Evolutionary conservation across 2,329 filamentous ascomycete species (phyloP), one percentile per base, ranked within the genome.

Genomic region (Trichoderma pleuroti): DNA sequence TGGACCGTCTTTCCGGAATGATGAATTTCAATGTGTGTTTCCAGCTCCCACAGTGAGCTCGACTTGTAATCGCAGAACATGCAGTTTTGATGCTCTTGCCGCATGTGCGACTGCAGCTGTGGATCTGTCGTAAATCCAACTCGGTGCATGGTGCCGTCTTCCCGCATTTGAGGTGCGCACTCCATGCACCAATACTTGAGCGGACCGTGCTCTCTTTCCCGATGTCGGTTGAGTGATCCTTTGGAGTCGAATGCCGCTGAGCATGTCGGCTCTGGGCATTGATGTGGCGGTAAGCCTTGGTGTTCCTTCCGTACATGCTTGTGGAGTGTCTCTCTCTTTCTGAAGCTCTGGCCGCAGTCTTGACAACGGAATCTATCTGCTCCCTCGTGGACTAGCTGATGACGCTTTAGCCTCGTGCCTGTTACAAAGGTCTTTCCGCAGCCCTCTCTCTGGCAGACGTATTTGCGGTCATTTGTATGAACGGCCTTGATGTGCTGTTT

Each of bases 371-470:
- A 94, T 67, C 91, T 87, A 77, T 96, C 91, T 74, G 91, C 88
- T 67, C 91, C 91, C 65, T 82, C 81, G 79, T 98, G 94, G 2
- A 92, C 89, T n/a, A 90, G 87, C 63, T 91, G 84, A 78, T 98
- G 94, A 46, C 93, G 87, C 71, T 91, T 88, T 21, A 98, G 86
- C 59, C 93, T 86, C 11, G 92, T 93, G 2, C 90, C 90, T 0
- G 93, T 97, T 63, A 93, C 87, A 78, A 98, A 98, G 39, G 87
- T 89, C 83, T 95, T 96, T 64, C 85, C 89, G 78, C 95, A 98
- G 7, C 86, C 90, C 16, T 88, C 85, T 76, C 89, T 89, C n/a
- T 86, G 83, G 81, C 94, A 98, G 30, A 86, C 80, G 78, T 93
- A 91, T 60, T 89, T 87, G 71, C 91, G 87, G 74, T 93, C 86